phyloP scores from a whole-genome alignment of 495 filamentous ascomycete genomes.

The Aspergillus bridgeri region DNA sequence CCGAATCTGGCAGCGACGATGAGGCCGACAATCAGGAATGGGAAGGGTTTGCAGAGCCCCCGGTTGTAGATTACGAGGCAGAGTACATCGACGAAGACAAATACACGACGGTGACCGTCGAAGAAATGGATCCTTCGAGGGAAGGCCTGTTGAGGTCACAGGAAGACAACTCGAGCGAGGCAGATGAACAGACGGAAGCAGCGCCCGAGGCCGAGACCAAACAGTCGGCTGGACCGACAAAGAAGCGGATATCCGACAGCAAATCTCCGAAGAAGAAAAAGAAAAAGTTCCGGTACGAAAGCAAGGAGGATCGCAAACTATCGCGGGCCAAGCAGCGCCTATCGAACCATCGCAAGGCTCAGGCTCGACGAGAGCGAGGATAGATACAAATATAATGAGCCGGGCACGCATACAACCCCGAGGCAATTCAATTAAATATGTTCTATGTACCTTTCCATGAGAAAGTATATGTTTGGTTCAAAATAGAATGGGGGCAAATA shows the following conservation, averaged over 20 bases:
- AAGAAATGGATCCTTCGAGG: slow-evolving; percentile 78
- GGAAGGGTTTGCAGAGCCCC: slow-evolving; percentile 58
- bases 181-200: slow-evolving; percentile 27
- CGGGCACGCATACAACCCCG: slow-evolving; percentile 1
- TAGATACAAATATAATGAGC: neutral
- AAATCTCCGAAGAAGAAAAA: slow-evolving; percentile 65
- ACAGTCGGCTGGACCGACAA: slow-evolving; percentile 34
- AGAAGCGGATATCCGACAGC: slow-evolving; percentile 51
- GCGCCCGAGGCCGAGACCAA: slow-evolving; percentile 29
- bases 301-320: slow-evolving; percentile 70
- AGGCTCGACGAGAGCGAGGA: slow-evolving; percentile 37
- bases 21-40: slow-evolving; percentile 51
- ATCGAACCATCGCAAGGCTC: slow-evolving; percentile 52
- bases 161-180: slow-evolving; percentile 46
- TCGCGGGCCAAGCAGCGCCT: slow-evolving; percentile 63
- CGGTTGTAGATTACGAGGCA: slow-evolving; percentile 72
- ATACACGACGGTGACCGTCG: slow-evolving; percentile 89
- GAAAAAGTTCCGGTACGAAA: slow-evolving; percentile 91
- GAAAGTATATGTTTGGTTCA: slow-evolving; percentile 5
- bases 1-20: slow-evolving; percentile 27
- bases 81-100: slow-evolving; percentile 96
- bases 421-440: slow-evolving; percentile 12
- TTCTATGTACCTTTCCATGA: slow-evolving; percentile 17
- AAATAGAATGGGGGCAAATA: slow-evolving; percentile 6
- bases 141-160: slow-evolving; percentile 60